These are phyloP conservation scores for Pilatotrama ljubarskyi DNA, from an alignment of 768 basidiomycete genomes.

Conservation along the genomic window DNA sequence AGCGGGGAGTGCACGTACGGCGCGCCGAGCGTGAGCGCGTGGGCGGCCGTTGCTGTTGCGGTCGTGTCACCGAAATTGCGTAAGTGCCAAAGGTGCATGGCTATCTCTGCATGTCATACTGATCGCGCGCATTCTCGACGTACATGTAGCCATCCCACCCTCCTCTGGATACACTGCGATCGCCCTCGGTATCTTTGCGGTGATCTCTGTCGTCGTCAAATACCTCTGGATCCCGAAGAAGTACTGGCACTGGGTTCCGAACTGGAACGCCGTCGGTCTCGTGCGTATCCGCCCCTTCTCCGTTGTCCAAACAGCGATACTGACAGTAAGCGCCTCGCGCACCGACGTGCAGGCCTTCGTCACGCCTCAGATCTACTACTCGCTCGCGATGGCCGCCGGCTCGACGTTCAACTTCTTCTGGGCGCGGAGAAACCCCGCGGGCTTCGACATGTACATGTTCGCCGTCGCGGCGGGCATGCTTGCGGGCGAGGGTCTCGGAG, in stretches of 20 bases:
- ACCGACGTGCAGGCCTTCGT: constrained; percentile 12
- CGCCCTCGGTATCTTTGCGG: constrained; percentile 18
- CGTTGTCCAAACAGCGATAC: not conserved
- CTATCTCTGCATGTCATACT: not conserved
- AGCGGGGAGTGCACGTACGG: constrained; percentile 49
- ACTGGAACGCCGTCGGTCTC: constrained; percentile 28
- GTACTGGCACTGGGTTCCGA: constrained; percentile 25
- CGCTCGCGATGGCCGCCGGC: constrained; percentile 39
- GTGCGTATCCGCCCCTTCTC: not conserved
- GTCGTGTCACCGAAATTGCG: constrained; percentile 20
- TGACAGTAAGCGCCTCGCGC: too few species aligned
- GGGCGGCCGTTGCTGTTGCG: constrained; percentile 40
- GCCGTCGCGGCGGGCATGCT: constrained; percentile 40
- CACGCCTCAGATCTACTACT: constrained; percentile 24
- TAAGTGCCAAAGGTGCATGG: constrained; percentile 28
- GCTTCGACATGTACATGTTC: constrained; percentile 40
- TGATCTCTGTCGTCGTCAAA: constrained; percentile 18
- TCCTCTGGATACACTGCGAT: constrained; percentile 25
- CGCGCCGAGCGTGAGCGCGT: constrained; percentile 56
- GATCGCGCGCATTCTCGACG: not conserved
- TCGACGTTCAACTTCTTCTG: constrained; percentile 50
- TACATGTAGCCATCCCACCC: constrained; percentile 30
- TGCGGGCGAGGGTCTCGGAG: constrained; percentile 54
- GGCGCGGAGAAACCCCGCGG: constrained; percentile 40
- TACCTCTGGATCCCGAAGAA: constrained; percentile 23